A percentile compares a stretch with the other conserved stretches of the same genome.
Conservation (phyloP, 805 yeast genomes). For the Monosporozyma siamensis region DNA sequence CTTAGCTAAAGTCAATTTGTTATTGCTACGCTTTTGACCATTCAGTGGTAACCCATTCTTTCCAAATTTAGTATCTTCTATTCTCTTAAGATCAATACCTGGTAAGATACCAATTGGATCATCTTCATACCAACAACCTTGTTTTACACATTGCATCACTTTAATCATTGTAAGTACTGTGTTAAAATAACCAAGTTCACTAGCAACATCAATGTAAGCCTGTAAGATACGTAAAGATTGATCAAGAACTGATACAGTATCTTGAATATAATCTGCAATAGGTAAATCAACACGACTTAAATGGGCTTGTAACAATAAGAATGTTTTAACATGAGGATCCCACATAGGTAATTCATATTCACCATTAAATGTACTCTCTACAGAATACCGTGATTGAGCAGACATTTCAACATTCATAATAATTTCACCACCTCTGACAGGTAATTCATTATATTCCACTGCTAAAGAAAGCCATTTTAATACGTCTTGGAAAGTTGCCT, state of each 20-base stretch:
- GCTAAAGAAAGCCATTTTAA: slow-evolving; percentile 43
- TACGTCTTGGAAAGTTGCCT: slow-evolving; percentile 37
- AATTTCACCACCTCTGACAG: slow-evolving; percentile 89
- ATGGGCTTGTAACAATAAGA: slow-evolving; percentile 75
- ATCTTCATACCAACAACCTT: slow-evolving; percentile 78
- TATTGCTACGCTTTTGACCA: slow-evolving; percentile 6
- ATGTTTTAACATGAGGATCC: slow-evolving; percentile 78
- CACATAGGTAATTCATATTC: slow-evolving; percentile 58
- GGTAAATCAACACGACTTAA: slow-evolving; percentile 76
- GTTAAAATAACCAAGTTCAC: slow-evolving; percentile 66
- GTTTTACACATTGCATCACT: slow-evolving; percentile 81
- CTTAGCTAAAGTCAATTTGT: slow-evolving; percentile 27
- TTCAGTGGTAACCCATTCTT: slow-evolving; percentile 15
- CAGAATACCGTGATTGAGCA: slow-evolving; percentile 54
- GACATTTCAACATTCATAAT: slow-evolving; percentile 78
- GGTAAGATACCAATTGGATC: slow-evolving; percentile 44
- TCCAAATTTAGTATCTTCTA: slow-evolving; percentile 13
- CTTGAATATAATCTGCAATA: slow-evolving; percentile 90
- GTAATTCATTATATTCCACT: slow-evolving; percentile 75
- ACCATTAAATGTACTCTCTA: slow-evolving; percentile 50
- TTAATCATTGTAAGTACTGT: slow-evolving; percentile 54
- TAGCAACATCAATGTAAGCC: slow-evolving; percentile 81
- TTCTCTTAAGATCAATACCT: slow-evolving; percentile 33
- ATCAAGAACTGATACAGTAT: slow-evolving; percentile 85
- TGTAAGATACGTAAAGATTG: slow-evolving; percentile 90